Base-by-base conservation (phyloP, 2,329 filamentous ascomycete genomes). In the Diaporthe sp. region DNA sequence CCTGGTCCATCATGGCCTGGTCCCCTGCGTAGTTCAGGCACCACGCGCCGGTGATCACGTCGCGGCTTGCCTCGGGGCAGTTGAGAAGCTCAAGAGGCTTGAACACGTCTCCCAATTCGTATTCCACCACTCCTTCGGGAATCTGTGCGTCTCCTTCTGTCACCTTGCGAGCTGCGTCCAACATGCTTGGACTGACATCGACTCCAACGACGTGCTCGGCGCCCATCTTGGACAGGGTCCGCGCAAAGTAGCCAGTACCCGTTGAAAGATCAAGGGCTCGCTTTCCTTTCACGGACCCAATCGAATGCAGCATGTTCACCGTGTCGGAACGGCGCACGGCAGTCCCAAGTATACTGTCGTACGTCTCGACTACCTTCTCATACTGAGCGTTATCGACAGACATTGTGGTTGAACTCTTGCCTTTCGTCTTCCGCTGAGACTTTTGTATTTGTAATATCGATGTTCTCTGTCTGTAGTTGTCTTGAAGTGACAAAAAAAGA, bases 1-100 rank as follows among this genome's bases (percentile, higher is more conserved):
- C 65, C 22, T 68, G 46, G 13, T 68, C 65, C 65, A 68, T 68
- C 65, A 68, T 68, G 22, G 28, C 34, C 31, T 68, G 65, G 8
- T 68, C 13, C 1, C 31, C 65, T 13, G 65, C 65, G 17, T 68
- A 68, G n/a, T 68, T 68, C 22, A 68, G 34, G 46, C 31, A 53
- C 65, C 65, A 68, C 4, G 46, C 65, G 34, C 65, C 65, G 1
- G 46, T 53, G 13, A 53, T 51, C 13, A 68, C 17, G 34, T 53
- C 65, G 22, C 44, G 34, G 46, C 65, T 68, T 25, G 46, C 22
- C 28, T 53, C 46, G 28, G 31, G 22, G 46, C 31, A 68, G 46
- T 19, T 19, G 46, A 19, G 13, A 28, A 68, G 65, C 1, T 25
- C 13, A 13, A 68, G 46, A 10, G 65, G 65, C 65, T 53, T 53